These are phyloP conservation scores for Fusarium sp. DNA, from an alignment of 2,329 filamentous ascomycete species.

Conservation along the genomic window DNA sequence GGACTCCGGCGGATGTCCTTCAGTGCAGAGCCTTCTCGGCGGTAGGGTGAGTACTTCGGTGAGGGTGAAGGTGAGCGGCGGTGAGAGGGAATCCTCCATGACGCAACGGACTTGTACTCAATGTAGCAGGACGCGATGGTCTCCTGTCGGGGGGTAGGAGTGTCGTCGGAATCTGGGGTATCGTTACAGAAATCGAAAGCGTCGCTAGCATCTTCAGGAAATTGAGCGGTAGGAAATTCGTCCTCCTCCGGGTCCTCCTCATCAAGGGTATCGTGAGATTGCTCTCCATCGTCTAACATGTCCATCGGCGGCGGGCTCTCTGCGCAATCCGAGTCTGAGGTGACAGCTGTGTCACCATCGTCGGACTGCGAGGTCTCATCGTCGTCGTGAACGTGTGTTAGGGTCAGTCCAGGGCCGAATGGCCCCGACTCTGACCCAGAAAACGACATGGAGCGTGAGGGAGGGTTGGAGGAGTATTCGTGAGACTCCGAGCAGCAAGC, in stretches of 20 bases:
- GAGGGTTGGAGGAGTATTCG: slow-evolving; percentile 53
- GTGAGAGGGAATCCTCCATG: slow-evolving; percentile 50
- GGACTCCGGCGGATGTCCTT: slow-evolving; percentile 58
- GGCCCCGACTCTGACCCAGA: slow-evolving; percentile 62
- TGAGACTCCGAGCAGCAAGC: slow-evolving; percentile 47
- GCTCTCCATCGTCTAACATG: slow-evolving; percentile 45
- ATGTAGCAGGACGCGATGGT: slow-evolving; percentile 50
- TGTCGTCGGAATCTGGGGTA: slow-evolving; percentile 58
- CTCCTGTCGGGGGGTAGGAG: slow-evolving; percentile 58
- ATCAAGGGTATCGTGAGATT: slow-evolving; percentile 46
- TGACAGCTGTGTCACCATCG: slow-evolving; percentile 57
- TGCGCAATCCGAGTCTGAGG: slow-evolving; percentile 60
- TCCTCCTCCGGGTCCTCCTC: slow-evolving; percentile 51
- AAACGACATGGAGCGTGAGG: slow-evolving; percentile 64
- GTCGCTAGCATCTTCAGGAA: slow-evolving; percentile 54
- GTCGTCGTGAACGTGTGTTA: slow-evolving; percentile 51
- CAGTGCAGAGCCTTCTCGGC: slow-evolving; percentile 38
- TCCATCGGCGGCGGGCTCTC: slow-evolving; percentile 53
- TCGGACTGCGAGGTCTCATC: slow-evolving; percentile 61
- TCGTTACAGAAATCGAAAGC: slow-evolving; percentile 49
- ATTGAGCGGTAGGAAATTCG: slow-evolving; percentile 54
- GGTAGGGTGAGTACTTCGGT: slow-evolving; percentile 49
- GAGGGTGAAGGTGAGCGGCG: slow-evolving; percentile 51
- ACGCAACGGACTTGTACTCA: slow-evolving; percentile 50
- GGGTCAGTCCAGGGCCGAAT: slow-evolving; percentile 48